phyloP scores from a whole-genome alignment of 495 filamentous ascomycete species.

The Stereocaulon alpinum region DNA sequence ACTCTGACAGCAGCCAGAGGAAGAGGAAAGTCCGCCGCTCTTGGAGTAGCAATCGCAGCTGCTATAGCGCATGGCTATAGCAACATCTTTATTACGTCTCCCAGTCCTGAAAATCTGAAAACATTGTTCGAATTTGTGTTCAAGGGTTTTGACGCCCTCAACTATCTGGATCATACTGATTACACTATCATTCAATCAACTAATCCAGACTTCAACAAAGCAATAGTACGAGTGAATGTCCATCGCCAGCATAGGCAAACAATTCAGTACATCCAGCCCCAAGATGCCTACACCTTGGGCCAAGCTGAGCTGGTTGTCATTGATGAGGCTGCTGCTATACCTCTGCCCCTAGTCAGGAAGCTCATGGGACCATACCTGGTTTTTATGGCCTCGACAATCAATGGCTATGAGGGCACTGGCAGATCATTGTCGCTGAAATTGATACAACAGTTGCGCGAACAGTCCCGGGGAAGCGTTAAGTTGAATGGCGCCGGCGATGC shows the following conservation, averaged over 20 bases:
- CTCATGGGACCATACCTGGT: constrained; percentile 97
- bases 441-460: constrained; percentile 93
- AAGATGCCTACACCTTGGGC: constrained; percentile 87
- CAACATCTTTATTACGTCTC: constrained; percentile 99
- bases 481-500: constrained; percentile 41
- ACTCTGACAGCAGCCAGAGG: constrained; percentile 90
- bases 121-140: constrained; percentile 98
- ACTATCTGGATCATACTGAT: constrained; percentile 87
- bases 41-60: constrained; percentile 88
- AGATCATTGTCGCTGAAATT: constrained; percentile 90
- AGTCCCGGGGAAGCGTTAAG: constrained; percentile 56
- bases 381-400: constrained; percentile 99
- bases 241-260: constrained; percentile 94
- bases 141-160: constrained; percentile 91
- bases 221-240: constrained; percentile 92
- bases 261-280: constrained; percentile 95
- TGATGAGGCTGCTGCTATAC: constrained; percentile 96
- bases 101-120: constrained; percentile 96
- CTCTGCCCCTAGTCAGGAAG: constrained; percentile 81
- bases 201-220: constrained; percentile 98
- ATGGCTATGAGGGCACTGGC: constrained; percentile 97
- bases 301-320: constrained; percentile 96
- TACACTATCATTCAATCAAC: constrained; percentile 98
- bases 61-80: constrained; percentile 94
- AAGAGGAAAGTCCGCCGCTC: constrained; percentile 90